These are phyloP conservation scores for Suillus plorans DNA, from an alignment of 768 basidiomycete species.

Conservation along the genomic window DNA sequence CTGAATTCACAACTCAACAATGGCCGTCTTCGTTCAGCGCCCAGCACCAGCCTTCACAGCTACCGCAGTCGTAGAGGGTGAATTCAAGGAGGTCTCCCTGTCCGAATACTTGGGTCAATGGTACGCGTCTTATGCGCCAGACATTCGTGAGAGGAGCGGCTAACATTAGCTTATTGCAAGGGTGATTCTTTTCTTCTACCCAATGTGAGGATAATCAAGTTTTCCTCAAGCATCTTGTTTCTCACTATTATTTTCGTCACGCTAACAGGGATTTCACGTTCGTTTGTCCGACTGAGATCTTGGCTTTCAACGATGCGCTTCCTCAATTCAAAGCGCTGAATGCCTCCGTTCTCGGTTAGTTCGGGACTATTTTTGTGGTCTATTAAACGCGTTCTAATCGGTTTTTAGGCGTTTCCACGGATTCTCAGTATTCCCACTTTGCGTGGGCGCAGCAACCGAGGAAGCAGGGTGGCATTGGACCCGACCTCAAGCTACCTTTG, in stretches of 20 bases:
- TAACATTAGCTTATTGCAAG: slow-evolving; percentile 37
- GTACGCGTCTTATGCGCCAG: slow-evolving; percentile 38
- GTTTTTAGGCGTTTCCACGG: slow-evolving; percentile 71
- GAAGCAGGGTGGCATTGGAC: slow-evolving; percentile 87
- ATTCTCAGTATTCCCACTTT: slow-evolving; percentile 86
- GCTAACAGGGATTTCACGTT: slow-evolving; percentile 76
- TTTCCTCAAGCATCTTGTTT: background rate
- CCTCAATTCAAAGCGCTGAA: slow-evolving; percentile 70
- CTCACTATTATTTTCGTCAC: background rate
- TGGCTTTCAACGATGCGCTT: slow-evolving; percentile 91
- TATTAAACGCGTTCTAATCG: slow-evolving; percentile 6
- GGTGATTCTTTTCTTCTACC: slow-evolving; percentile 95
- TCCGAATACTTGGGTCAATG: slow-evolving; percentile 79
- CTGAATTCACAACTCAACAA: slow-evolving; percentile 8
- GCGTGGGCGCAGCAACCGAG: slow-evolving; percentile 84
- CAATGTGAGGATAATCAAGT: slow-evolving; percentile 56
- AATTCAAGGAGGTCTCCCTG: slow-evolving; percentile 78
- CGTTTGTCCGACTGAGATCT: slow-evolving; percentile 94
- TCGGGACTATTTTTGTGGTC: background rate
- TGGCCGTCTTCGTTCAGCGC: slow-evolving; percentile 68
- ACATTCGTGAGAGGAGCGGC: slow-evolving; percentile 3
- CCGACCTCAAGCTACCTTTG: slow-evolving; percentile 81
- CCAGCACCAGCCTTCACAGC: slow-evolving; percentile 83
- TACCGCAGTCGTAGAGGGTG: slow-evolving; percentile 70
- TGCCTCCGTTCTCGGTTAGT: slow-evolving; percentile 73